Base-by-base conservation (phyloP, 1,284 basidiomycete genomes). In the Leccinum cinnamomeum region DNA sequence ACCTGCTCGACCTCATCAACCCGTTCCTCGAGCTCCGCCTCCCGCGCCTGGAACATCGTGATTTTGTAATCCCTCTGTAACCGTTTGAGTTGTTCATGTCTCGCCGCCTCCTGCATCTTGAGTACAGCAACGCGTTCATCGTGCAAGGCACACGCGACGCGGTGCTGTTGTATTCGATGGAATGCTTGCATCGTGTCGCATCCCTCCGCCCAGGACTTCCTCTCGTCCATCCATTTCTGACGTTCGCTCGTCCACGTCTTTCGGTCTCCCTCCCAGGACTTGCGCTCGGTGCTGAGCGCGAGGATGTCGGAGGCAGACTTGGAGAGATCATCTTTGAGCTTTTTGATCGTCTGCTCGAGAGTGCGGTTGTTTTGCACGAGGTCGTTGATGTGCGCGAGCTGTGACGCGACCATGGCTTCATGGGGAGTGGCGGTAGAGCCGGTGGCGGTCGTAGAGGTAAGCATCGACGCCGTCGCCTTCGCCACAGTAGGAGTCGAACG, bases 381-480 rank as follows among this genome's bases (percentile, higher is more conserved):
- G 55, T 90, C 87, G 58, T 85, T 81, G 60, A 90, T 88, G 68
- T 89, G 88, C 5, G 79, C 75, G 62, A 85, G 85, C 69, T 87
- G 82, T 10, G 85, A 82, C 25, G 77, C 71, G 62, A 78, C 76
- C 79, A 83, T 80, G 25, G 85, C 78, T 63, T 87, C 84, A 56
- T 81, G 75, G 4, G 81, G 81, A 50, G 76, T 72, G 48, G 72
- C 53, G 6, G 64, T 72, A 33, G 71, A 72, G 7, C 71, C 73
- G 2, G 71, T 75, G 23, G 69, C 71, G 2, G 71, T 72, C 6
- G 71, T 51, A 5, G 71, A 75, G 3, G 73, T 70, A 8, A 73
- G 68, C 35, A 74, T 65, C 2, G 72, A 74, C 1, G 72, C 65
- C 4, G 71, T 74, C 8, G 71, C 70, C 12, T 64, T 58, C 6